phyloP scores from a whole-genome alignment of 192 early-diverging fungal genomes.

The Backusella australiensis region DNA sequence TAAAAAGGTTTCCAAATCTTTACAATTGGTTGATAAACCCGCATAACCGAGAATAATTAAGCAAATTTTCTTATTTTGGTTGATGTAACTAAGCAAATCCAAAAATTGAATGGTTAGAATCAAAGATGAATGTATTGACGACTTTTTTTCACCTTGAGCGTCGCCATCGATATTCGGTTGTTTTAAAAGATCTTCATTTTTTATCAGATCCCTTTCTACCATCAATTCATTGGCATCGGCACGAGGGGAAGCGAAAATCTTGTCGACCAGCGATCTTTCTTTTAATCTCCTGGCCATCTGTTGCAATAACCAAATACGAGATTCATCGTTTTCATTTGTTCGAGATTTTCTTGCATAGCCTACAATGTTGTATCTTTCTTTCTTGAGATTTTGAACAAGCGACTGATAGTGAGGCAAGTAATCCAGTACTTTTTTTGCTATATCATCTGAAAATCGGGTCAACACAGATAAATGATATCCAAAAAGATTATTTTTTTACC shows the following conservation, averaged over 20 bases:
- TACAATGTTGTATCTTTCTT: constrained; percentile 14
- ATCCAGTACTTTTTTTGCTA: constrained; percentile 9
- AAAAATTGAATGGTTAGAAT: constrained; percentile 9
- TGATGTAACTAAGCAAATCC: constrained; percentile 10
- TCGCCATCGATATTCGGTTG: background rate
- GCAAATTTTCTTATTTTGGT: no score
- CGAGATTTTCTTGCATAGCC: constrained; percentile 22
- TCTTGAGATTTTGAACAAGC: constrained; percentile 7
- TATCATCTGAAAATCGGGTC: constrained; percentile 11
- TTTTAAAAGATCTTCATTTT: constrained; percentile 11
- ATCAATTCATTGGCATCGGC: constrained; percentile 6
- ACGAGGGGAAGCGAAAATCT: background rate
- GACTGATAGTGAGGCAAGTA: constrained; percentile 15
- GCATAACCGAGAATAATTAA: constrained; percentile 8
- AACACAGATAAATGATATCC: constrained; percentile 13
- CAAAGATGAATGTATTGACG: no score
- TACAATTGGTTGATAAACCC: background rate
- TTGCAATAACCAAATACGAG: constrained; percentile 7
- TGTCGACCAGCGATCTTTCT: constrained; percentile 8
- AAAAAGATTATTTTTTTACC: constrained; percentile 12
- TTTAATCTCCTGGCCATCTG: constrained; percentile 17
- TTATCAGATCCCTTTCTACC: constrained; percentile 4
- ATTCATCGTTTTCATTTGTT: constrained; percentile 17
- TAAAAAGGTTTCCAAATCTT: background rate
- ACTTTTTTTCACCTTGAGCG: no score